Conservation (phyloP, 768 basidiomycete genomes). For the Termitomyces sp. region DNA sequence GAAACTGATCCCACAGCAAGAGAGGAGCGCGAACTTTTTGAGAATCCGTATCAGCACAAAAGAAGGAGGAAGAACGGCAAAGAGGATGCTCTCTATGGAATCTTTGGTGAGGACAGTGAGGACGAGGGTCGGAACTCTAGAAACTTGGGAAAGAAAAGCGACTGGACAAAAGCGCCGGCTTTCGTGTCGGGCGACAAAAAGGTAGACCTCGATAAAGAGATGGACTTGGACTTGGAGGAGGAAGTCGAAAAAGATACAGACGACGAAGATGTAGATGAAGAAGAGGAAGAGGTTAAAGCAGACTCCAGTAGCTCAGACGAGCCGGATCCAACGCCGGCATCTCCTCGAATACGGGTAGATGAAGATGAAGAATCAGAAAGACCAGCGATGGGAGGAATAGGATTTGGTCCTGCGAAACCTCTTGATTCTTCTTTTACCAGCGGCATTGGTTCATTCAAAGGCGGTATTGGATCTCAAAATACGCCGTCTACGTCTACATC, state of each 20-base stretch:
- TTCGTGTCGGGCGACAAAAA: conserved; percentile 61
- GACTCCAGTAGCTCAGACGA: conserved; percentile 41
- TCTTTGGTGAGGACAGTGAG: conserved; percentile 70
- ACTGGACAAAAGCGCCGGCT: conserved; percentile 75
- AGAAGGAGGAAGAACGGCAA: conserved; percentile 58
- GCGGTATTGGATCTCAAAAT: conserved; percentile 23
- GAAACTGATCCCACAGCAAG: conserved; percentile 56
- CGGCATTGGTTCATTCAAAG: conserved; percentile 30
- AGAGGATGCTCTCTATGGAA: conserved; percentile 72
- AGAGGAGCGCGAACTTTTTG: conserved; percentile 72
- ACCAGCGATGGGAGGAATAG: conserved; percentile 43
- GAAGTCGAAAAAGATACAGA: conserved; percentile 27
- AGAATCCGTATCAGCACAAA: conserved; percentile 72
- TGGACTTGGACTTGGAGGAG: conserved; percentile 23
- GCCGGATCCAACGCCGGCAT: conserved; percentile 39
- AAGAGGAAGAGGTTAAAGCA: neutral
- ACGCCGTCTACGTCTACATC: conserved; percentile 15
- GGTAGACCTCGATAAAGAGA: conserved; percentile 38
- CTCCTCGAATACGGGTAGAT: conserved; percentile 50
- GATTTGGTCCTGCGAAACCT: conserved; percentile 18
- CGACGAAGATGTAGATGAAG: conserved; percentile 27
- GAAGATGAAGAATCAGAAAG: conserved; percentile 35
- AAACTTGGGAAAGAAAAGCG: conserved; percentile 35
- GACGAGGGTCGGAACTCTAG: conserved; percentile 38
- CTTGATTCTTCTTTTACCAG: conserved; percentile 7